Evolutionary conservation across 192 early-diverging fungal genomes (phyloP), one percentile per base, ranked within the genome.

Genomic region (Entophlyctis luteolus): DNA sequence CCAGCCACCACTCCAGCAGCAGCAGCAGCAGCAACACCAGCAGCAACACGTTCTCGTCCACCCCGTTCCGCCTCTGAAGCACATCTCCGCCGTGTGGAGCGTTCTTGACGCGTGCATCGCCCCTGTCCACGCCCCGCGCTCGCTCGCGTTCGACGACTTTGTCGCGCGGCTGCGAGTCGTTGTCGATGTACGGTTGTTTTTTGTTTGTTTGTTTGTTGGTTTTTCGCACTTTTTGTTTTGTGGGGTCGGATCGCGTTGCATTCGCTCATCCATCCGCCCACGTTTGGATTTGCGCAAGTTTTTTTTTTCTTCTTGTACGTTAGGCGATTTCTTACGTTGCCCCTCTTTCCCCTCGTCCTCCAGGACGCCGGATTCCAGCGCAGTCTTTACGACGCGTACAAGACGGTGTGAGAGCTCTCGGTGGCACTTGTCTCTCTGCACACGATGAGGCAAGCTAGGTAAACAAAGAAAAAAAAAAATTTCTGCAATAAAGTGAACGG

Each of bases 401-500:
- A 63, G 54, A 72, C 59, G 18, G 59, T 72, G n/a, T 62, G 60
- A 49, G 22, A 16, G 8, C 8, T 25, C 5, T 46, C 14, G 18
- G 29, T 49, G 4, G 33, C 48, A 20, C 25, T 38, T 27, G 2
- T 48, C 16, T 71, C 68, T n/a, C 58, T 59, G 10, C 53, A 58
- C 16, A 55, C 59, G 32, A 55, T 55, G 8, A 56, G 67, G 12
- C 28, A 62, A 36, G 62, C 60, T 58, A 29, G 67, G 28, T 55
- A 71, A 34, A 72, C 58, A 12, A 68, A 59, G 29, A 65, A 67
- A 27, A 49, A 58, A 18, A 23, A 67, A 50, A 66, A 76, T 68
- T 42, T 71, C 55, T 75, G 65, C 59, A 59, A 75, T 45, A 63
- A 68, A 62, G 31, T 75, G 3, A 59, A 12, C n/a, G n/a, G n/a